These are phyloP conservation scores for Fragaria nilgerrensis DNA, from an alignment of 306 rosid species.

Conservation along the genomic window DNA sequence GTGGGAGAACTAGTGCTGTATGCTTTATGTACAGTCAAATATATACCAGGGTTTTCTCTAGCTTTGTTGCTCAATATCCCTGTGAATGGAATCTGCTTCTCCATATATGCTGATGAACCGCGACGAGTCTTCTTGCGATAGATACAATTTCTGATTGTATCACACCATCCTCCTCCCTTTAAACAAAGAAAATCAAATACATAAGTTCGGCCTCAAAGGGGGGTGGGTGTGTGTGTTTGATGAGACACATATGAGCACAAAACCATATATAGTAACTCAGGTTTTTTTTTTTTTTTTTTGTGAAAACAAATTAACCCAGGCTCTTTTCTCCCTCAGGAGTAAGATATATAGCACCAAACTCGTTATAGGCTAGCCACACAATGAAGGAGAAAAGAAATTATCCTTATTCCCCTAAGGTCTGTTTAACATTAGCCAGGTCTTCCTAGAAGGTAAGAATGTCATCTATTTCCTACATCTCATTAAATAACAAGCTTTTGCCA, in stretches of 20 bases:
- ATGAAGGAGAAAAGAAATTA: background rate
- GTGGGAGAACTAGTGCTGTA: background rate
- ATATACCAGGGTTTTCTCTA: slow-evolving; percentile 79
- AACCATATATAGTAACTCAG: background rate
- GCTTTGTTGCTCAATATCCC: slow-evolving; percentile 79
- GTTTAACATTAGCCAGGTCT: background rate
- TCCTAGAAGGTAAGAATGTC: background rate
- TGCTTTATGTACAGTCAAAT: slow-evolving; percentile 1
- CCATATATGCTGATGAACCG: slow-evolving; percentile 88
- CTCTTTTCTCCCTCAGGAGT: background rate
- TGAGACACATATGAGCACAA: background rate
- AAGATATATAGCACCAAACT: background rate
- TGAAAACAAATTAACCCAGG: too few species aligned
- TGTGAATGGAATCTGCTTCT: slow-evolving; percentile 66
- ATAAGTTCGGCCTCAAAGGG: background rate
- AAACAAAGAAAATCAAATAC: slow-evolving; percentile 9
- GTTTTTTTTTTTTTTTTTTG: background rate
- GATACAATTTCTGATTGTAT: slow-evolving; percentile 65
- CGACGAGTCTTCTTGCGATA: slow-evolving; percentile 70
- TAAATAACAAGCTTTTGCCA: background rate
- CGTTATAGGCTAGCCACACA: background rate
- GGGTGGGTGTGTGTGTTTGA: background rate
- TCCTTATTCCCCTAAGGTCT: too few species aligned
- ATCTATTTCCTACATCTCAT: background rate
- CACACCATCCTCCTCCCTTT: slow-evolving; percentile 99